phyloP scores from a whole-genome alignment of 176 grass and related monocot genomes.

The Echinochloa phyllopogon region DNA sequence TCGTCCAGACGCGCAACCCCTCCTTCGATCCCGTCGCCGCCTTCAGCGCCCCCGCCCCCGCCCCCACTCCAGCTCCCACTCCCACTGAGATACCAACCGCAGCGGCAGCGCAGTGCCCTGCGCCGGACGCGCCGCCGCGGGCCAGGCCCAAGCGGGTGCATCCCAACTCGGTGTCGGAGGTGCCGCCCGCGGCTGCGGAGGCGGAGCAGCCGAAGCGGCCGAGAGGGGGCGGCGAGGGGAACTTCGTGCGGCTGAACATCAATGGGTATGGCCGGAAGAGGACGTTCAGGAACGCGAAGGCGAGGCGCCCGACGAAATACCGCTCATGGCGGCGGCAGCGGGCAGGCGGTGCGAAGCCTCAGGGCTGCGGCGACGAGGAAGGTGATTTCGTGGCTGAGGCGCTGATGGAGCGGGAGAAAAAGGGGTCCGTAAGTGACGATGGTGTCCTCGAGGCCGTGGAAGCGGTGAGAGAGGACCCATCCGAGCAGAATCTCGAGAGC shows the following conservation, averaged over 20 bases:
- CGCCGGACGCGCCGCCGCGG: constrained; percentile 33
- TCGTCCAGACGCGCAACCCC: constrained; percentile 74
- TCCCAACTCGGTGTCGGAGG: constrained; percentile 70
- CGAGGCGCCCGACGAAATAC: constrained; percentile 52
- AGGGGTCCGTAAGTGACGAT: constrained; percentile 3
- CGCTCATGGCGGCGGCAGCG: constrained; percentile 61
- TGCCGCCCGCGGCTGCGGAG: neutral
- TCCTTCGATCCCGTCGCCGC: constrained; percentile 59
- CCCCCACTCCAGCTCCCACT: neutral
- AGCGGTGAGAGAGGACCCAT: constrained; percentile 55
- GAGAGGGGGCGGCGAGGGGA: constrained; percentile 66
- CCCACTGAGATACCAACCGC: constrained; percentile 1
- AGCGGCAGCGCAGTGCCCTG: constrained; percentile 5
- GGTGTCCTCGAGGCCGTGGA: constrained; percentile 56
- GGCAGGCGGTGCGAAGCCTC: constrained; percentile 9
- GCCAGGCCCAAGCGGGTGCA: constrained; percentile 65
- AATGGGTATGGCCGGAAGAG: constrained; percentile 77
- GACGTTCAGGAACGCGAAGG: constrained; percentile 66
- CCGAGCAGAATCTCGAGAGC: constrained; percentile 68
- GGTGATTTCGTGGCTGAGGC: constrained; percentile 54
- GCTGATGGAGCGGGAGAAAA: constrained; percentile 54
- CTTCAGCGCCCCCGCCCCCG: constrained; percentile 21
- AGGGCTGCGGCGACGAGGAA: constrained; percentile 39
- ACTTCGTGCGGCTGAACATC: constrained; percentile 93
- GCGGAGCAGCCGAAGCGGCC: constrained; percentile 56